Percentiles rank a stretch among this genome's conserved stretches.
Conservation (phyloP, 176 grass and related monocot species). For the Thalia dealbata region DNA sequence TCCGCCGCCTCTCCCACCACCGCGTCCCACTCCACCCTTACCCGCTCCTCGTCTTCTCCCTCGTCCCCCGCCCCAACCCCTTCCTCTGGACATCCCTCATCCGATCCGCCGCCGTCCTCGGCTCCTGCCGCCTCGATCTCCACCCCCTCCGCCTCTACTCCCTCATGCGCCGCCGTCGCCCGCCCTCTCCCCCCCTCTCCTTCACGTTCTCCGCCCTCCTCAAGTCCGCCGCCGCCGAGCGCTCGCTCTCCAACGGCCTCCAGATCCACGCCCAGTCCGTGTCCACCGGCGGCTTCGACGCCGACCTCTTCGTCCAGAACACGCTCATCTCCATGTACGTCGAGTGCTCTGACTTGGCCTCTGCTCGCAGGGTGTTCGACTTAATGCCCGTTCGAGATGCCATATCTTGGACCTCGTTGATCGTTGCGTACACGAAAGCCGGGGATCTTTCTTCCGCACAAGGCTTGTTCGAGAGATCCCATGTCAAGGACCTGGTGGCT, state of each 20-base stretch:
- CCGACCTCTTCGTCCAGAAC: constrained; percentile 44
- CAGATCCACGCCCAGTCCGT: constrained; percentile 6
- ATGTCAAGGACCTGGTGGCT: constrained; percentile 45
- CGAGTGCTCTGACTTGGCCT: constrained; percentile 4
- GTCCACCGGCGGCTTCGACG: constrained; percentile 34
- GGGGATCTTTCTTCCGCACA: constrained; percentile 27
- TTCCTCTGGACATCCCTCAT: constrained; percentile 28
- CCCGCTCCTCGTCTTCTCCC: constrained; percentile 33
- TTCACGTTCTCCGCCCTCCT: constrained; percentile 27
- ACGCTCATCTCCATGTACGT: constrained; percentile 35
- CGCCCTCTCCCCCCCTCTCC: constrained; percentile 28
- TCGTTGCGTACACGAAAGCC: constrained; percentile 34
- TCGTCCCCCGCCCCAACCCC: constrained; percentile 24
- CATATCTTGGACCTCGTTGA: constrained; percentile 51
- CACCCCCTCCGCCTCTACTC: constrained; percentile 31
- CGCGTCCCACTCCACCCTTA: background rate
- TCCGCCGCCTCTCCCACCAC: background rate
- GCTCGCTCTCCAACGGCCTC: constrained; percentile 18
- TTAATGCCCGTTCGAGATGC: constrained; percentile 37
- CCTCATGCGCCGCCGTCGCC: background rate
- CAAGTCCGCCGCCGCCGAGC: constrained; percentile 10
- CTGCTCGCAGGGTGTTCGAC: constrained; percentile 43
- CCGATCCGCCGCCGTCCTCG: constrained; percentile 21
- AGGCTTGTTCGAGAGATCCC: constrained; percentile 31
- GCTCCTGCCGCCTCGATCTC: constrained; percentile 26